A percentile compares a stretch with the other conserved stretches of the same genome.
Evolutionary conservation across 345 rosid species (phyloP).

Genomic region (Microcos paniculata): DNA sequence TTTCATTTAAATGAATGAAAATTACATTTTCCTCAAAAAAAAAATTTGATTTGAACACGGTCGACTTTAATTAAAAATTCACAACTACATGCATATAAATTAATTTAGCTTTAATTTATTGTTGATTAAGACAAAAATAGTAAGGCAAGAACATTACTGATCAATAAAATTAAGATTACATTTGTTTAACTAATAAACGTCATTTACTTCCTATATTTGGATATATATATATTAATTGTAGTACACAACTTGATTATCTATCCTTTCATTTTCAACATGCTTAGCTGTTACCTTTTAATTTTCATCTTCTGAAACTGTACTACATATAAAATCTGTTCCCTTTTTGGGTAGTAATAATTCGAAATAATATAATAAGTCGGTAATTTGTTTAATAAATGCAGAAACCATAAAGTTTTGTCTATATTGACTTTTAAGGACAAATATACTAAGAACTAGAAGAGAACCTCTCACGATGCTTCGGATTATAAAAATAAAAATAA

Average conservation of each 20-base stretch:
- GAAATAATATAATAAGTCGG: background rate
- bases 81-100: too few species aligned
- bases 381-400: background rate
- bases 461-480: too few species aligned
- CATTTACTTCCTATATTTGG: background rate
- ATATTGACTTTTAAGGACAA: background rate
- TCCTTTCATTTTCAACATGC: background rate
- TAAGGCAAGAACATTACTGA: too few species aligned
- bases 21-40: too few species aligned
- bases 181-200: background rate
- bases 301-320: background rate
- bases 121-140: too few species aligned
- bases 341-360: too few species aligned
- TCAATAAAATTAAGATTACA: background rate
- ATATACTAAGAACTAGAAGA: too few species aligned
- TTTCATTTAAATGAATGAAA: too few species aligned
- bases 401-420: background rate
- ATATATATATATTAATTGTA: too few species aligned
- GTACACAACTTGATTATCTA: background rate
- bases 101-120: background rate
- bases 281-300: background rate
- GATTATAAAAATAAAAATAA: too few species aligned
- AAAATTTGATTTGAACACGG: too few species aligned
- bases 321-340: background rate
- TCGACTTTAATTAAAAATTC: too few species aligned